phyloP scores from a whole-genome alignment of 805 yeast genomes.

The Yamadazyma paraphyllophila region DNA sequence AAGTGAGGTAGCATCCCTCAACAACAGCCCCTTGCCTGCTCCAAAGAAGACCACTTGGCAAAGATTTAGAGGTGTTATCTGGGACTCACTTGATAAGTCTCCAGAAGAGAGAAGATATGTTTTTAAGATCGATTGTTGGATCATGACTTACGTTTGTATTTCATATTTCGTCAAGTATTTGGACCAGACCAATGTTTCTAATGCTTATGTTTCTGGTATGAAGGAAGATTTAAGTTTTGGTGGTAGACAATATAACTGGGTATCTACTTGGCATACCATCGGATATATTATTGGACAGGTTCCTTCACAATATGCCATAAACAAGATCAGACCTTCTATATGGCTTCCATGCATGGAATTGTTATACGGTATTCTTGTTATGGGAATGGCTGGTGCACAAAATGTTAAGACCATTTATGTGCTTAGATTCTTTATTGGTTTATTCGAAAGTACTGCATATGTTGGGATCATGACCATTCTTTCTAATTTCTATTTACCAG shows the following conservation, averaged over 20 bases:
- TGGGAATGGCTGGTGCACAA: background rate
- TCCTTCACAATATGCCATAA: conserved; percentile 12
- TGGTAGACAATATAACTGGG: conserved; percentile 51
- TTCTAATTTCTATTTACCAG: conserved; percentile 18
- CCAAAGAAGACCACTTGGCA: background rate
- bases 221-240: conserved; percentile 47
- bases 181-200: conserved; percentile 23
- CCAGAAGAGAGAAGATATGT: conserved; percentile 10
- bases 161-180: conserved; percentile 12
- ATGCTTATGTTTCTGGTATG: conserved; percentile 57
- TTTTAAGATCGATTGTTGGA: conserved; percentile 9
- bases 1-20: background rate
- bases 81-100: conserved; percentile 10
- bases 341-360: background rate
- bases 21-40: background rate
- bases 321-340: conserved; percentile 27
- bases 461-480: conserved; percentile 14
- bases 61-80: conserved; percentile 5
- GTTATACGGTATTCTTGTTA: background rate
- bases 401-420: conserved; percentile 4
- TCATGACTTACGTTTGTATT: conserved; percentile 9
- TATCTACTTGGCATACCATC: conserved; percentile 54
- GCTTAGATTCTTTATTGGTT: conserved; percentile 22
- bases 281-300: conserved; percentile 42
- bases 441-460: conserved; percentile 23